Evolutionary conservation across 2,329 filamentous ascomycete genomes (phyloP), one percentile per base, ranked within the genome.

Genomic region (Periconia digitata): DNA sequence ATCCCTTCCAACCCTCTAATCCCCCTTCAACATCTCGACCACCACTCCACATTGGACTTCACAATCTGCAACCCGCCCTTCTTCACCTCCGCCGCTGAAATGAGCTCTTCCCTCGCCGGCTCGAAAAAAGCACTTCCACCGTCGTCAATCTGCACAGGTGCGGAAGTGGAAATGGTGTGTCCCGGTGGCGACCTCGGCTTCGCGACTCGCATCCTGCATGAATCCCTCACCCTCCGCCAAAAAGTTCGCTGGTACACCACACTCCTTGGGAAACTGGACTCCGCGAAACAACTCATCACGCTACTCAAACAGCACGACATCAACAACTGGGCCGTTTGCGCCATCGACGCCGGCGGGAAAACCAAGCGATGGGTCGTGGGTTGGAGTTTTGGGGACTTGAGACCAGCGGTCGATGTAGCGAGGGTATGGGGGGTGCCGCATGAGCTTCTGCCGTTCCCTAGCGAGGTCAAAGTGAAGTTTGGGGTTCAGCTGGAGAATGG

Each of bases 31-130:
- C 76, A 77, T 0, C 63, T 85, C 1, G 71, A 68, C 18, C 65
- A 81, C n/a, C 52, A 63, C 8, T 78, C 75, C 3, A 32, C 27
- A 4, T 76, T 95, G 37, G 86, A 92, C 65, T 96, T 97, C 67
- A 85, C 83, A 49, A 95, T 97, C 85, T 92, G 87, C 55, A 99
- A 99, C 58, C 94, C 94, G 0, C 94, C 94, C 0, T 99, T 99
- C 73, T 97, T 96, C 74, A 71, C 78, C n/a, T 91, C 89, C 0
- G 74, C 80, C 3, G 72, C 79, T 5, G 90, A 95, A 43, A 82
- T 96, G 71, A 57, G 79, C 3, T 72, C 76, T 3, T 86, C 86
- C 1, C 66, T 73, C 22, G 52, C 52, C 15, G 86, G 89, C 0
- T 69, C 76, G 15, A 71, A 79, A 32, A 96, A 96, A 69, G 72